phyloP scores from a whole-genome alignment of 202 grass and related monocot genomes.

The Setaria italica region DNA sequence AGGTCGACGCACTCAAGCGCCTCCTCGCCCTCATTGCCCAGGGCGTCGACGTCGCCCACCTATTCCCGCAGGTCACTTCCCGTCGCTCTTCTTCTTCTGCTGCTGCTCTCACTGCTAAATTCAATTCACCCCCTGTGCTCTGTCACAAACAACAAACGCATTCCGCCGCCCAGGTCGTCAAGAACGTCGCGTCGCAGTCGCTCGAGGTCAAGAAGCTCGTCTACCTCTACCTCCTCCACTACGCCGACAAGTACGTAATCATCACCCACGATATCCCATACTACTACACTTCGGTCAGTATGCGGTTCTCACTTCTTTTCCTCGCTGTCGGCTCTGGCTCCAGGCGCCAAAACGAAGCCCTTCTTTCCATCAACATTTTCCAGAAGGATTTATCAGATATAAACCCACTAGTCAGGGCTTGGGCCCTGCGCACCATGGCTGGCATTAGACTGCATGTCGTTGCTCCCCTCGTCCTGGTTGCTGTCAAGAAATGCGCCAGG shows the following conservation, averaged over 20 bases:
- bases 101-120: background rate
- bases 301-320: background rate
- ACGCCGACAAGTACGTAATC: conserved; percentile 82
- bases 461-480: conserved; percentile 75
- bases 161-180: conserved; percentile 63
- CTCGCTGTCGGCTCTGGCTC: background rate
- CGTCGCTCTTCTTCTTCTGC: background rate
- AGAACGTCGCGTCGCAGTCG: conserved; percentile 90
- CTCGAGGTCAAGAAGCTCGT: conserved; percentile 98
- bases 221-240: conserved; percentile 95
- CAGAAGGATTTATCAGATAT: conserved; percentile 96
- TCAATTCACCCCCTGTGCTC: background rate
- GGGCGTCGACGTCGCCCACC: conserved; percentile 80
- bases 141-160: too few relatives aligned
- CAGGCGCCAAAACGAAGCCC: conserved; percentile 96
- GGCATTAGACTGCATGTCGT: conserved; percentile 87
- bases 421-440: conserved; percentile 92
- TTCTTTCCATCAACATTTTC: conserved; percentile 95
- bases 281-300: background rate
- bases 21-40: conserved; percentile 88
- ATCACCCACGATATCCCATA: too few relatives aligned
- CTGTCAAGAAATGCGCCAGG: conserved; percentile 87
- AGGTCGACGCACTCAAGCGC: conserved; percentile 88
- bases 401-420: conserved; percentile 90
- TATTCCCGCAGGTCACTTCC: conserved; percentile 74